phyloP scores from a whole-genome alignment of 352 stramenopile genomes.

The Phytophthora foliorum region DNA sequence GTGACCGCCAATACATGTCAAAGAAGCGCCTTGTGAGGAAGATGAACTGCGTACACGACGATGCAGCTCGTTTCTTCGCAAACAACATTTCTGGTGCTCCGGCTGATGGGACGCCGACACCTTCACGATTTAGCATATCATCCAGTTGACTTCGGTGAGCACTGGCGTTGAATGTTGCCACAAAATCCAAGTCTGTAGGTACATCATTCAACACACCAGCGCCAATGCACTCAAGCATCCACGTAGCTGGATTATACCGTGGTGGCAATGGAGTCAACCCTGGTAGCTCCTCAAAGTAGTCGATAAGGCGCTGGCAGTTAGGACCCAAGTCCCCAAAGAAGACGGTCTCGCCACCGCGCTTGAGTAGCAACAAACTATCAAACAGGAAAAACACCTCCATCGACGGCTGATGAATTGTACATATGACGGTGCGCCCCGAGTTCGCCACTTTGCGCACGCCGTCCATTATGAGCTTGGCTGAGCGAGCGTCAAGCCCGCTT shows the following conservation, averaged over 20 bases:
- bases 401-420: conserved; percentile 39
- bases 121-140: conserved; percentile 27
- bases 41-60: conserved; percentile 28
- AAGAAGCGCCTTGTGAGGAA: conserved; percentile 40
- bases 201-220: conserved; percentile 42
- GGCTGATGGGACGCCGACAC: conserved; percentile 30
- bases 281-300: conserved; percentile 64
- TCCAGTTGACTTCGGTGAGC: conserved; percentile 26
- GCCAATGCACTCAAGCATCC: conserved; percentile 74
- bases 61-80: conserved; percentile 35
- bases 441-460: conserved; percentile 61
- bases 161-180: conserved; percentile 39
- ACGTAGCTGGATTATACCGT: conserved; percentile 80
- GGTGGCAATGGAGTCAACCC: conserved; percentile 44
- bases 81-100: conserved; percentile 34
- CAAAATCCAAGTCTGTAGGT: conserved; percentile 43
- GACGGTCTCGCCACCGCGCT: conserved; percentile 75
- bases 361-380: conserved; percentile 82
- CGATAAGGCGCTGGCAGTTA: conserved; percentile 40
- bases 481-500: conserved; percentile 67
- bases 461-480: conserved; percentile 66
- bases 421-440: conserved; percentile 77
- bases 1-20: conserved; percentile 73
- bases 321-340: conserved; percentile 83
- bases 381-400: conserved; percentile 57